Base-by-base conservation (phyloP, 2,329 filamentous ascomycete genomes). In the Colletotrichum navitas region DNA sequence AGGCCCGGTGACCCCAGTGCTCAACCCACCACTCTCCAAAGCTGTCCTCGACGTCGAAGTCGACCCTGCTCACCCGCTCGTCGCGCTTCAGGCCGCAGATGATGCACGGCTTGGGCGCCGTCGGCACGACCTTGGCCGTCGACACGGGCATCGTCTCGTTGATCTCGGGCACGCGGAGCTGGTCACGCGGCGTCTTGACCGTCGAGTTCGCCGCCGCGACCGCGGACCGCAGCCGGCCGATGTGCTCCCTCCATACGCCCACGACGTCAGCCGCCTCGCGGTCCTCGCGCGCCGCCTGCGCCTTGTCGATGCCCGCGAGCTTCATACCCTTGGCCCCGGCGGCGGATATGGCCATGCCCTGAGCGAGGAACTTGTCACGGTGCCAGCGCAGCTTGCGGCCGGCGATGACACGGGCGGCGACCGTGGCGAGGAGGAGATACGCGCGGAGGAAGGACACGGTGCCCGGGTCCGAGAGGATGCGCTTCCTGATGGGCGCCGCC, bases 21-120 rank as follows among this genome's bases (percentile, higher is more conserved):
- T 98, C 94, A 52, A 92, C 86, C 95, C 95, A 98, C 94, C 94
- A 98, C 83, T 98, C 95, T 16, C 94, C 94, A 84, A 98, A 98
- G 79, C 93, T 94, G 80, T 98, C 95, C 76, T 95, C 91, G 11
- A 97, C 90, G 34, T 91, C 87, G 63, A 91, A 84, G 77, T 97
- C 94, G 43, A 96, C 88, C 77, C 91, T 94, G 26, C 84, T 81
- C 14, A 98, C 86, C 61, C 95, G 88, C 82, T 98, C 95, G 51
- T 97, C 94, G 74, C 95, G 86, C 83, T 93, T 96, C 74, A 98
- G 81, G 0, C 95, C 95, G 80, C 95, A 98, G 41, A 98, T 84
- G 62, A 95, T 88, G 82, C 95, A 98, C 1, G 91, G 85, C 80
- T 93, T 92, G 0, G 90, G 85, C 4, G 94, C 92, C 29, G 90